phyloP scores from a whole-genome alignment of 192 early-diverging fungal genomes.

The Bifiguratus adelaidae region DNA sequence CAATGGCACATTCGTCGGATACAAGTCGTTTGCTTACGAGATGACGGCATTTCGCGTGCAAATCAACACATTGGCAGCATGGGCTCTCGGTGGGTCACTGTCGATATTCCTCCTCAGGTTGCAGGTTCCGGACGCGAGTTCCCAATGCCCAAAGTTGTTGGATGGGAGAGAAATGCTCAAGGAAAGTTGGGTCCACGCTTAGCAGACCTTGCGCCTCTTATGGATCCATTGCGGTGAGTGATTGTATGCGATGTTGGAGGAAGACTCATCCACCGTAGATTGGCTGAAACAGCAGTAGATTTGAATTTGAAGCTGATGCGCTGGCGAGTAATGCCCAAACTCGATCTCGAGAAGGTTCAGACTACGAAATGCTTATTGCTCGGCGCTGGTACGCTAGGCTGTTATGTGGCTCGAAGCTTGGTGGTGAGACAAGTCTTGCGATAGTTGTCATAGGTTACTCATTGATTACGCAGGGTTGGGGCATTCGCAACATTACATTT shows the following conservation, averaged over 20 bases:
- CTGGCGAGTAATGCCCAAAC: constrained; percentile 80
- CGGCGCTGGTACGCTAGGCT: constrained; percentile 92
- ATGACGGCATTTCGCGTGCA: no score
- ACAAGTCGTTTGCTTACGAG: constrained; percentile 57
- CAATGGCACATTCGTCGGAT: constrained; percentile 35
- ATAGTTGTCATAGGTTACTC: background rate
- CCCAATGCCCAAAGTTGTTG: constrained; percentile 72
- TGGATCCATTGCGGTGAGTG: constrained; percentile 67
- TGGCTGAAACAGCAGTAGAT: constrained; percentile 86
- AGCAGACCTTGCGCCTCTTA: constrained; percentile 73
- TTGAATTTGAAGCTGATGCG: constrained; percentile 96
- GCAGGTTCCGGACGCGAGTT: no score
- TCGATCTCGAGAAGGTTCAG: constrained; percentile 74
- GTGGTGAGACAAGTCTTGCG: constrained; percentile 41
- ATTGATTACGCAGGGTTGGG: constrained; percentile 64
- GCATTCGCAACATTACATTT: constrained; percentile 87
- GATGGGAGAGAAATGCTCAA: constrained; percentile 84
- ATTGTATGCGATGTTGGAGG: background rate
- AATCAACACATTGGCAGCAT: no score
- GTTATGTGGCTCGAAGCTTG: constrained; percentile 79
- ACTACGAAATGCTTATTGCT: constrained; percentile 73
- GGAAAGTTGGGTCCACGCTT: constrained; percentile 75
- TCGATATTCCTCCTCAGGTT: no score
- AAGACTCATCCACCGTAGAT: constrained; percentile 34
- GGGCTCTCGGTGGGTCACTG: no score